Evolutionary conservation across 768 basidiomycete species (phyloP), one percentile per base, ranked within the genome.

Genomic region (Russula sp.): DNA sequence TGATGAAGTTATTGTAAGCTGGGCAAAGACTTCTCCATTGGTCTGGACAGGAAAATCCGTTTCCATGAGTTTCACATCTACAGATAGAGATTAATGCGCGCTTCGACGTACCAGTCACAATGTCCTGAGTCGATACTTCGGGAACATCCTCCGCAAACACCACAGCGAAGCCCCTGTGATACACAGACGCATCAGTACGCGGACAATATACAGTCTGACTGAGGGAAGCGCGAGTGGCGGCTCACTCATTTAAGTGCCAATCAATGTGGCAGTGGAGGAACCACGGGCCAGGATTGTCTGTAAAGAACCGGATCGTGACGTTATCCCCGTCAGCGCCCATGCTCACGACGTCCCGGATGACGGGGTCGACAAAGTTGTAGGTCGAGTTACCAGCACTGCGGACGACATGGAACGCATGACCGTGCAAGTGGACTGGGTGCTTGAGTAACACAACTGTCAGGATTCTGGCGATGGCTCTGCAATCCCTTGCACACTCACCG

Each of bases 301-400:
- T 27, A 2, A 60, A 45, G 52, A 73, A 72, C n/a, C 73, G 65
- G 57, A 75, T 66, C 11, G 62, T 54, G 13, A 69, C 62, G 31
- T 65, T 59, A 32, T 65, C 65, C 6, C 45, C 57, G 2, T 11
- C 1, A 16, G 27, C 13, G 14, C 68, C 69, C 4, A 66, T 61
- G 58, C 50, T 65, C 31, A 80, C 74, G 7, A 77, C 78, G 67
- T 83, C 81, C 50, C 81, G 71, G 53, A 77, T 71, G 57, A 77
- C 73, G 0, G 81, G 81, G 69, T 82, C 79, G 11, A 50, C 54
- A 8, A 48, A 61, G 48, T 70, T 70, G 42, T 62, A 65, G 20
- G 50, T 42, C 18, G 55, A 22, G 34, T 40, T 56, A 1, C 68
- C 63, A 11, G 63, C 58, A 18, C 59, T 62, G n/a, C 63, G 59